Conservation (phyloP, 1,284 basidiomycete genomes). For the Austropuccinia psidii region DNA sequence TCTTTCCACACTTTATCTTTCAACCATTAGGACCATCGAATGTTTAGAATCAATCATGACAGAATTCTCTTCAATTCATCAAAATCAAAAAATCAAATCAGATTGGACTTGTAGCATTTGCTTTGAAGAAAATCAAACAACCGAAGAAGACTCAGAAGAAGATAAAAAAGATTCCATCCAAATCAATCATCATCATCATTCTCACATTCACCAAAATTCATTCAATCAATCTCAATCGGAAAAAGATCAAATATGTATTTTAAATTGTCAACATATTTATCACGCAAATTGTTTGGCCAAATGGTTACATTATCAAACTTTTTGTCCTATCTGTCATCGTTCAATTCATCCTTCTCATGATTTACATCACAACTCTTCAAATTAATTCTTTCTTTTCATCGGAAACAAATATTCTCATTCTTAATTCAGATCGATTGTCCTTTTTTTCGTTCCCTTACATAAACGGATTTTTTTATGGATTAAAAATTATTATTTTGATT, state of each 20-base stretch:
- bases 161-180: background rate
- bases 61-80: background rate
- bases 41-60: slow-evolving; percentile 9
- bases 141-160: background rate
- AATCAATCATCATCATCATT: background rate
- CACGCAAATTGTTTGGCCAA: slow-evolving; percentile 32
- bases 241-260: background rate
- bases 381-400: background rate
- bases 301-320: slow-evolving; percentile 36
- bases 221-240: background rate
- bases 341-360: background rate
- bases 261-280: slow-evolving; percentile 20
- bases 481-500: no score
- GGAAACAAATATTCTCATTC: background rate
- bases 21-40: slow-evolving; percentile 12
- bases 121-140: slow-evolving; percentile 16
- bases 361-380: background rate
- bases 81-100: background rate
- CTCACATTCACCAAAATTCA: background rate
- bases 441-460: background rate
- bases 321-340: slow-evolving; percentile 37
- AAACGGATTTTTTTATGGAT: background rate
- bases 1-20: background rate
- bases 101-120: slow-evolving; percentile 37
- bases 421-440: background rate